phyloP scores from a whole-genome alignment of 306 rosid genomes.

The Oemleria cerasiformis region DNA sequence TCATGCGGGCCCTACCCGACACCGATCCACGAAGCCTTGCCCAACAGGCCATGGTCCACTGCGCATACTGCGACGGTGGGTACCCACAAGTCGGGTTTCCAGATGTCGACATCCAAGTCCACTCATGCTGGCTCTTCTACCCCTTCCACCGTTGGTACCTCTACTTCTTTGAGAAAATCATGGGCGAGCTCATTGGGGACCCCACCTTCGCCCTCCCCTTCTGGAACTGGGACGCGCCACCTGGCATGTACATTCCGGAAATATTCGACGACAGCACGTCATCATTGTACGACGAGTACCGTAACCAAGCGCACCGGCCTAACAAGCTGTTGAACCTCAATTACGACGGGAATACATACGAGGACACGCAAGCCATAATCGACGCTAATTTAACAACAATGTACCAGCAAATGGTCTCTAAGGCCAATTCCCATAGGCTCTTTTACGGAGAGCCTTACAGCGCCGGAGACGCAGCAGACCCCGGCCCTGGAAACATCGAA shows the following conservation, averaged over 20 bases:
- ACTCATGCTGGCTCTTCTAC: conserved; percentile 67
- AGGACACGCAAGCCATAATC: background rate
- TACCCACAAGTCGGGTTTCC: conserved; percentile 59
- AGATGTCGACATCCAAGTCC: conserved; percentile 60
- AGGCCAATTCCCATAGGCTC: conserved; percentile 27
- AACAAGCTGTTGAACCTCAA: conserved; percentile 50
- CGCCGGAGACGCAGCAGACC: conserved; percentile 49
- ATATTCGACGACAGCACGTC: conserved; percentile 43
- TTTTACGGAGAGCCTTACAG: conserved; percentile 55
- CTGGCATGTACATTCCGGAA: conserved; percentile 35
- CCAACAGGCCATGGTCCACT: conserved; percentile 67
- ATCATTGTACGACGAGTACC: conserved; percentile 46
- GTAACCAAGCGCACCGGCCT: conserved; percentile 52
- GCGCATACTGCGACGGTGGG: conserved; percentile 77
- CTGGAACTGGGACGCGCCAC: conserved; percentile 72
- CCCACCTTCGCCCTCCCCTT: conserved; percentile 48
- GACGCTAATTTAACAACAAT: conserved; percentile 42
- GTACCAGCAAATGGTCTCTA: conserved; percentile 70
- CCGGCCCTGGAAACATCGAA: conserved; percentile 46
- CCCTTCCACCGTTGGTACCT: conserved; percentile 70
- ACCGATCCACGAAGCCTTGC: conserved; percentile 60
- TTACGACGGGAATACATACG: conserved; percentile 1
- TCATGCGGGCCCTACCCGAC: conserved; percentile 57
- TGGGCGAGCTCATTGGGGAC: conserved; percentile 54
- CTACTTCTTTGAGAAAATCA: conserved; percentile 64